Conservation (phyloP, 2,329 filamentous ascomycete species). For the Rhynchosporium agropyri region DNA sequence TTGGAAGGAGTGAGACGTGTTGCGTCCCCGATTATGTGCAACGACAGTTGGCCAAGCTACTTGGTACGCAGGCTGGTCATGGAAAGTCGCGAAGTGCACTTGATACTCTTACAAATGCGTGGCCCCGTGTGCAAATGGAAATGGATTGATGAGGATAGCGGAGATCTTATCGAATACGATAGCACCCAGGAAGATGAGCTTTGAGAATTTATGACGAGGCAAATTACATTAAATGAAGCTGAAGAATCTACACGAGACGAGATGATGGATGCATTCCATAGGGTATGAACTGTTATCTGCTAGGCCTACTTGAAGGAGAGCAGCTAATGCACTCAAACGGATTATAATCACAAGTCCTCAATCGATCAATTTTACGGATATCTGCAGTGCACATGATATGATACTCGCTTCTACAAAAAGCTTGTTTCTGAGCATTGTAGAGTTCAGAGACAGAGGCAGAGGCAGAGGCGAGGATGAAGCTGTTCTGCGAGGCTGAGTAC, state of each 20-base stretch:
- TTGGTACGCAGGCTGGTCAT: not conserved
- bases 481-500: too few species aligned
- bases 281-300: not conserved
- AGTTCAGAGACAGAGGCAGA: not conserved
- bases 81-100: not conserved
- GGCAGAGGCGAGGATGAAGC: not conserved
- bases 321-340: not conserved
- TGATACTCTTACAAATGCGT: not conserved
- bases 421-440: constrained; percentile 3
- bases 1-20: not conserved
- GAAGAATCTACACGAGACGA: not conserved
- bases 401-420: constrained; percentile 10
- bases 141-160: not conserved
- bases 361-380: constrained; percentile 17
- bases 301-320: not conserved
- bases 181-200: not conserved
- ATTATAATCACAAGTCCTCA: not conserved
- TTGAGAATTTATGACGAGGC: not conserved
- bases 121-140: not conserved
- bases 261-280: not conserved
- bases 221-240: not conserved
- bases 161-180: not conserved
- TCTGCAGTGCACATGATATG: constrained; percentile 20
- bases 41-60: not conserved
- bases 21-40: not conserved